A percentile compares a stretch with the other conserved stretches of the same genome.
Conservation (phyloP, 2,329 filamentous ascomycete genomes). For the Fusarium proliferatum region DNA sequence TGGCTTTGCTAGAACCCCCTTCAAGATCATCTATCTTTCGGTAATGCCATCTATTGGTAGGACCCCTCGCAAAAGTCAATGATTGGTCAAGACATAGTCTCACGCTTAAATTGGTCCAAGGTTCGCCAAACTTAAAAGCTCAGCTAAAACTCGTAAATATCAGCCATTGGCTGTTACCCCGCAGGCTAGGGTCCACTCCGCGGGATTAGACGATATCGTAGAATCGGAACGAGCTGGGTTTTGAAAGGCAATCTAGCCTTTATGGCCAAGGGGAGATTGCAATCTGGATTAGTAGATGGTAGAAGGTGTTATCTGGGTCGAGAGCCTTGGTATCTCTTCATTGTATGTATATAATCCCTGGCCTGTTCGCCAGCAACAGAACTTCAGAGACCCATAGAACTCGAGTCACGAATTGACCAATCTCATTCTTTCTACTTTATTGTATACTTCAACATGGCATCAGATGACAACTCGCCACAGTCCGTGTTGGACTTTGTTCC, state of each 20-base stretch:
- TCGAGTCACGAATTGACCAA: not conserved
- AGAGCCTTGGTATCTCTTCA: not conserved
- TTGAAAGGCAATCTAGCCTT: not conserved
- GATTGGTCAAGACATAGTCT: not conserved
- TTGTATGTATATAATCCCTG: not conserved
- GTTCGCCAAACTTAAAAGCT: no score
- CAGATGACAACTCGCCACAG: not conserved
- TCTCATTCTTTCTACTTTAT: not conserved
- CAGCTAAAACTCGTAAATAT: not conserved
- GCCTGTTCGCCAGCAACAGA: not conserved
- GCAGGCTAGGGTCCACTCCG: not conserved
- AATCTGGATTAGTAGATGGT: not conserved
- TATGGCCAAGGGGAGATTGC: not conserved
- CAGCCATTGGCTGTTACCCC: not conserved
- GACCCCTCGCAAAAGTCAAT: not conserved
- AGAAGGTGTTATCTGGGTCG: no score
- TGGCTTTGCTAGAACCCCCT: not conserved
- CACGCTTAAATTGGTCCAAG: no score
- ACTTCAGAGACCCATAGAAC: not conserved
- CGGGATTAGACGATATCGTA: not conserved
- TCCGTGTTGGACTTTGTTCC: accelerated
- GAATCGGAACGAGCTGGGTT: accelerated
- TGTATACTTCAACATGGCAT: accelerated
- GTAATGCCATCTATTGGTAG: not conserved
- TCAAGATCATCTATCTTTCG: not conserved